These are phyloP conservation scores for Anisodus acutangulus DNA, from an alignment of 257 asterid genomes.

Conservation along the genomic window DNA sequence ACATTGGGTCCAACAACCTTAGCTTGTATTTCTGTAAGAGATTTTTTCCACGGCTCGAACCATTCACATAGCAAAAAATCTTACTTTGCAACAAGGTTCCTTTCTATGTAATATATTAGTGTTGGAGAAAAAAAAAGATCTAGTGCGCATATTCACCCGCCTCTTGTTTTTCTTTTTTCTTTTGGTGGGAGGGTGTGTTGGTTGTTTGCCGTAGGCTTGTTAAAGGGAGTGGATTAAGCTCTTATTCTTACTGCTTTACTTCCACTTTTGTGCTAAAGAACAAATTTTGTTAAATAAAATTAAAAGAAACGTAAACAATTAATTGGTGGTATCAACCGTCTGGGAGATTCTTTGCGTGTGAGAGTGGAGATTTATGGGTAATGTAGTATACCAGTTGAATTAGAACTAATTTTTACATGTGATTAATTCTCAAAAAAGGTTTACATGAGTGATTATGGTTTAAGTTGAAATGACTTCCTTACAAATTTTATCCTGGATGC, in stretches of 20 bases:
- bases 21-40: background rate
- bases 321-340: background rate
- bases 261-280: background rate
- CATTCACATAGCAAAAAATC: background rate
- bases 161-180: background rate
- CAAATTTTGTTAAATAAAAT: background rate
- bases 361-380: background rate
- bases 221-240: background rate
- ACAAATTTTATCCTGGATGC: conserved; percentile 39
- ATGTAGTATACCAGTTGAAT: background rate
- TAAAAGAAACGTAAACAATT: background rate
- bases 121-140: background rate
- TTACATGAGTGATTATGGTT: conserved; percentile 2
- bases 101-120: background rate
- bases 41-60: background rate
- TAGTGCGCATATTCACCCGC: background rate
- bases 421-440: background rate
- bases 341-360: background rate
- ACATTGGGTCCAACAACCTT: background rate
- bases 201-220: background rate
- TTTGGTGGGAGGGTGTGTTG: background rate
- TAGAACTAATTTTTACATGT: background rate
- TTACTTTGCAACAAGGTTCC: background rate
- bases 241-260: background rate
- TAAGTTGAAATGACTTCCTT: conserved; percentile 14